phyloP scores from a whole-genome alignment of 495 filamentous ascomycete genomes.

The Neurospora hispaniola region DNA sequence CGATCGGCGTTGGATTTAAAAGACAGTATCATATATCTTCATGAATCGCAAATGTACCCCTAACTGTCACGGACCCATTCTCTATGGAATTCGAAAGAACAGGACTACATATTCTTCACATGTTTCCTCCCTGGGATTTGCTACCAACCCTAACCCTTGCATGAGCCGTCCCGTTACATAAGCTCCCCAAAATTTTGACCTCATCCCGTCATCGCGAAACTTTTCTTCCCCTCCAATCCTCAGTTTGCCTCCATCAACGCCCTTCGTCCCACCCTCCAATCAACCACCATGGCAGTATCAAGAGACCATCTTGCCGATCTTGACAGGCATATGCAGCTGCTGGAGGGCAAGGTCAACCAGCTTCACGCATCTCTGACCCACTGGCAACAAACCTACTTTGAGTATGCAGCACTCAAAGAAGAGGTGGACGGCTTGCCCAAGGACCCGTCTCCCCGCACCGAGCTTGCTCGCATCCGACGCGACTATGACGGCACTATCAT shows the following conservation, averaged over 20 bases:
- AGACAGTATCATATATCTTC: no score
- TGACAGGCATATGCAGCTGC: constrained; percentile 61
- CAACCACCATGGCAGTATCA: constrained; percentile 16
- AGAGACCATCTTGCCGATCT: constrained; percentile 45
- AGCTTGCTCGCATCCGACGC: constrained; percentile 27
- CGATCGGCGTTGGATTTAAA: no score
- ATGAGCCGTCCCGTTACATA: not conserved
- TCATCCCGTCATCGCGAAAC: not conserved
- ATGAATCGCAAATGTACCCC: no score
- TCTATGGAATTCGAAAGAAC: not conserved
- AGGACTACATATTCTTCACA: not conserved
- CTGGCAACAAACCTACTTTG: constrained; percentile 83
- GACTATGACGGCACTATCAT: constrained; percentile 35
- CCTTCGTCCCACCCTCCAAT: not conserved
- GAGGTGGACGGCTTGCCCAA: constrained; percentile 47
- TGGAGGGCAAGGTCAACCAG: constrained; percentile 66
- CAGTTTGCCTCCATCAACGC: not conserved
- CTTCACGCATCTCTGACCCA: constrained; percentile 67
- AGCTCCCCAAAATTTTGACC: not conserved
- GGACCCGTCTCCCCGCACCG: constrained; percentile 44
- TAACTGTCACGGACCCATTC: not conserved
- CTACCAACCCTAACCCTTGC: not conserved
- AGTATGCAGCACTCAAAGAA: constrained; percentile 81
- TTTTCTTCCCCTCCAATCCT: not conserved
- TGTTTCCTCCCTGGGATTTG: not conserved